Evolutionary conservation across 2,329 filamentous ascomycete species (phyloP).

Genomic region (Fusarium austroafricanum): DNA sequence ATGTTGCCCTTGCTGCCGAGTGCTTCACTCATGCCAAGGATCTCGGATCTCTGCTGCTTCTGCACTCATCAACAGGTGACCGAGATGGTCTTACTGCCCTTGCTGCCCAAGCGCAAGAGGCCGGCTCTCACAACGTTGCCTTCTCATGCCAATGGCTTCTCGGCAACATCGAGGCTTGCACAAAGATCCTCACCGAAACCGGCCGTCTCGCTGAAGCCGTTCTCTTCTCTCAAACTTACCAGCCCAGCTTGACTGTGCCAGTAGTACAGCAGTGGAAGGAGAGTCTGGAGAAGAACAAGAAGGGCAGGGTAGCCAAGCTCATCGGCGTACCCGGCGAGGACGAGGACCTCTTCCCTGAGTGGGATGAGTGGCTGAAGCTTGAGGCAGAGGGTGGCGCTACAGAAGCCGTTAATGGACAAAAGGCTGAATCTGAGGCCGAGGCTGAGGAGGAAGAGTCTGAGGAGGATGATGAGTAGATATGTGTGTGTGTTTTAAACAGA

Average conservation of each 20-base stretch:
- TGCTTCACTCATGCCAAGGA: conserved; percentile 94
- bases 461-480: conserved; percentile 44
- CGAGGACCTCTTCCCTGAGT: conserved; percentile 93
- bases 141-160: conserved; percentile 92
- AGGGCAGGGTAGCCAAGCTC: conserved; percentile 84
- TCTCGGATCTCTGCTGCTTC: conserved; percentile 85
- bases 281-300: conserved; percentile 83
- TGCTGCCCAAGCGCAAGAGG: conserved; percentile 78
- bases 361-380: conserved; percentile 88
- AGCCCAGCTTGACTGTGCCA: conserved; percentile 77
- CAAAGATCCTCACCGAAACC: conserved; percentile 82
- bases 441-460: conserved; percentile 30
- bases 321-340: conserved; percentile 86
- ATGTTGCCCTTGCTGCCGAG: conserved; percentile 87
- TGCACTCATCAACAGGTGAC: conserved; percentile 89
- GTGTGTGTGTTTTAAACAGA: conserved; percentile 32
- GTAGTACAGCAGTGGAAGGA: conserved; percentile 85
- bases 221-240: conserved; percentile 94
- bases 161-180: conserved; percentile 83
- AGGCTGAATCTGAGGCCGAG: conserved; percentile 38
- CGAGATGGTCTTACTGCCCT: conserved; percentile 78
- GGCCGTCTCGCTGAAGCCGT: conserved; percentile 86
- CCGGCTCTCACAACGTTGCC: conserved; percentile 89
- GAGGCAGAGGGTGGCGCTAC: conserved; percentile 75
- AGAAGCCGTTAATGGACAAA: conserved; percentile 40